Conservation (phyloP, 441 rosid genomes). For the Euphorbia schlechtendalii region DNA sequence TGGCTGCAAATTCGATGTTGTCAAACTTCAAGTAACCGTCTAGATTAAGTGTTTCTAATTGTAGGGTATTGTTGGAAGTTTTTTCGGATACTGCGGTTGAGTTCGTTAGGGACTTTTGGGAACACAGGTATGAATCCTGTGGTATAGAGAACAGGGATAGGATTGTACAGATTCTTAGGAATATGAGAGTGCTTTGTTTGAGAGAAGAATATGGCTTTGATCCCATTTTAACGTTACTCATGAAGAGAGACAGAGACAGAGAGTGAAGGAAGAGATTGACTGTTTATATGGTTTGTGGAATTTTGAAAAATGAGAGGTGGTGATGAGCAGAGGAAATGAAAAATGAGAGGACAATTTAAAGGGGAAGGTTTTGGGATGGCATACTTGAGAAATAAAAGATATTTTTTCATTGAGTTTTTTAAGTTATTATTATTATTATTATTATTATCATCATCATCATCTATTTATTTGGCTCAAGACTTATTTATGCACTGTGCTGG, state of each 20-base stretch:
- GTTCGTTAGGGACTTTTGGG: constrained; percentile 29
- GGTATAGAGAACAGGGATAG: constrained; percentile 52
- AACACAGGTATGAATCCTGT: constrained; percentile 39
- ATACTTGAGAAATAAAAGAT: constrained; percentile 24
- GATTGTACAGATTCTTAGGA: constrained; percentile 43
- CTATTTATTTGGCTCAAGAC: too few species aligned
- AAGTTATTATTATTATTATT: background rate
- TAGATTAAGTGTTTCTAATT: constrained; percentile 37
- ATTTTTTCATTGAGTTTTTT: background rate
- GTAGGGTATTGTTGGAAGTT: constrained; percentile 28
- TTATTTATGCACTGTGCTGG: too few species aligned
- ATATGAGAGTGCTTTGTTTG: constrained; percentile 34
- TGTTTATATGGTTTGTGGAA: constrained; percentile 11
- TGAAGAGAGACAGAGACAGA: constrained; percentile 19
- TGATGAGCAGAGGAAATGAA: constrained; percentile 32
- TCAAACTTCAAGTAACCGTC: constrained; percentile 56
- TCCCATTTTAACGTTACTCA: constrained; percentile 31
- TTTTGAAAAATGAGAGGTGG: constrained; percentile 29
- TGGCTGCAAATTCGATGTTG: constrained; percentile 52
- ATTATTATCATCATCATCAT: too few species aligned
- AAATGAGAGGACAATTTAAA: constrained; percentile 53
- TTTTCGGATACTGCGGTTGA: constrained; percentile 23
- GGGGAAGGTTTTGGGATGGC: constrained; percentile 45
- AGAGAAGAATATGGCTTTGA: constrained; percentile 32
- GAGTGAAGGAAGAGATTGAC: constrained; percentile 9